Conservation (phyloP, 192 early-diverging fungal species). For the Backusella sp. region DNA sequence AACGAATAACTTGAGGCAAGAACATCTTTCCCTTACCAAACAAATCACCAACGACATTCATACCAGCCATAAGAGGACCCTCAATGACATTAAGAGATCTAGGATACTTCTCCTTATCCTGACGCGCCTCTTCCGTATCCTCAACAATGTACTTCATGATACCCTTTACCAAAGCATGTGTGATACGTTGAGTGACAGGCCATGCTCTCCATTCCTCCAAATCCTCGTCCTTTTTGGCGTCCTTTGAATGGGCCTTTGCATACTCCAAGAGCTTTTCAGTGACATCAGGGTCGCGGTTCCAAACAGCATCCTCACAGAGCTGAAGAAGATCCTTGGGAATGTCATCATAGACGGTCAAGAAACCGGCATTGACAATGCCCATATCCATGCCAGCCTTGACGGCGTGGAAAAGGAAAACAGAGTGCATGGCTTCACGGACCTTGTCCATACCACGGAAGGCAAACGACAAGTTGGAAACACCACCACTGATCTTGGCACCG, state of each 20-base stretch:
- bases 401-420: constrained; percentile 88
- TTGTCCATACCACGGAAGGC: constrained; percentile 94
- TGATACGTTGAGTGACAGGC: constrained; percentile 73
- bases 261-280: constrained; percentile 94
- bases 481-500: constrained; percentile 91
- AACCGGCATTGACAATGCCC: constrained; percentile 98
- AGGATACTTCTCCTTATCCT: constrained; percentile 70
- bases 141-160: constrained; percentile 91
- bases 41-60: constrained; percentile 91
- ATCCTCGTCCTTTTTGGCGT: constrained; percentile 64
- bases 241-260: constrained; percentile 80
- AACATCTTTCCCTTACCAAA: constrained; percentile 98
- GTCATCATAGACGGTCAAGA: constrained; percentile 94
- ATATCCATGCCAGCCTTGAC: constrained; percentile 91
- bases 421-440: constrained; percentile 94
- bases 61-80: constrained; percentile 93
- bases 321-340: constrained; percentile 91
- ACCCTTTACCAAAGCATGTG: constrained; percentile 89
- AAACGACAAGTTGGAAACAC: constrained; percentile 97
- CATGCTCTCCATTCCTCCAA: constrained; percentile 84
- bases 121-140: constrained; percentile 92
- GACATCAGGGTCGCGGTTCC: constrained; percentile 88
- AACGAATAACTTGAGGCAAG: constrained; percentile 97
- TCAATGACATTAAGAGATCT: constrained; percentile 95
- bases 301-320: constrained; percentile 91